Base-by-base conservation (phyloP, 2,329 filamentous ascomycete genomes). In the Ramichloridium luteum region DNA sequence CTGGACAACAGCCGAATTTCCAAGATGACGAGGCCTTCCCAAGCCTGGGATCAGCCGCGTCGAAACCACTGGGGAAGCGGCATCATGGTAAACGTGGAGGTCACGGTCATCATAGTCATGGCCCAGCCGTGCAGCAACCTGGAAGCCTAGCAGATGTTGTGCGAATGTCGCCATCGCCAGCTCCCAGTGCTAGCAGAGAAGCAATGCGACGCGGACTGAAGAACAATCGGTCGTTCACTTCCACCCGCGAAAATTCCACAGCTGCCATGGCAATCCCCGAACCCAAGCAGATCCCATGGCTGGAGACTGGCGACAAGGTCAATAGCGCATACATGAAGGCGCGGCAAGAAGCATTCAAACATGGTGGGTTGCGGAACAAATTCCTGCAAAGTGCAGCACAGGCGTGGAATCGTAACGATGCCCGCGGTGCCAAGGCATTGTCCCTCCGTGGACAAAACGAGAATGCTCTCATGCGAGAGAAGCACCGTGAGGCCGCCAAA, bases 341-440 rank as follows among this genome's bases (percentile, higher is more conserved):
- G 45, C 79, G 90, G 32, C 81, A 86, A 50, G 88, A 96, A 59
- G 90, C 90, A 36, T 93, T 98, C 56, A 93, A 93, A 60, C 90
- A 98, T 55, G 90, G 90, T 45, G 90, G 86, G 46, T 72, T 94
- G 54, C 74, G 90, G 41, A 98, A 96, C 57, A 96, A 96, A 55
- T 98, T 96, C 49, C 61, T 98, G 33, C 88, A 94, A 58, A 93
- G 86, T 57, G 90, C 90, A 44, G 88, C 88, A 6, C 88, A 96
- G 68, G 90, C 90, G 13, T 98, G 90, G 88, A 94, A 96, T 55
- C 80, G 90, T 36, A 96, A 94, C 50, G 90, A 98, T 56, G 88
- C 90, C 25, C 78, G 90, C 40, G 88, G 90, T 12, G 90, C 90
- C 38, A 96, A 96, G 62, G 88, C 88, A 17, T 71, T 96, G 30